Conservation (phyloP, 192 early-diverging fungal species). For the Spizellomyces sp. region DNA sequence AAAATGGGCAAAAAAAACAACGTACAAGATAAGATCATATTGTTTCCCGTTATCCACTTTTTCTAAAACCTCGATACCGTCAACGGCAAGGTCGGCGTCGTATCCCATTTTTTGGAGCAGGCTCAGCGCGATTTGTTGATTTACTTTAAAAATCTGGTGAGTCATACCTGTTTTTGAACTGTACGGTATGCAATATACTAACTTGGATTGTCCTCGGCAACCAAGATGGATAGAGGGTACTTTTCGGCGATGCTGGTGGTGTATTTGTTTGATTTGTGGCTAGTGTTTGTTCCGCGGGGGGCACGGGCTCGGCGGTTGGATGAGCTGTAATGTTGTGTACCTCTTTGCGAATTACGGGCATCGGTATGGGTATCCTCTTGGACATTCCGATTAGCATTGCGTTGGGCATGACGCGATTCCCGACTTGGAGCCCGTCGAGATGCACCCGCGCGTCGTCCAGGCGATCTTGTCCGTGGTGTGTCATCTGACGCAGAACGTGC, state of each 20-base stretch:
- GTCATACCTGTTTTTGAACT: too few relatives aligned
- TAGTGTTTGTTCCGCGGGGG: background rate
- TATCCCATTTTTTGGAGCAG: slow-evolving; percentile 30
- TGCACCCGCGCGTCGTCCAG: too few relatives aligned
- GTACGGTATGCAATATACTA: background rate
- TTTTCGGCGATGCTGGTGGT: background rate
- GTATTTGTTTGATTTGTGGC: background rate
- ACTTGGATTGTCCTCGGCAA: slow-evolving; percentile 30
- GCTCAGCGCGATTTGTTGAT: slow-evolving; percentile 32
- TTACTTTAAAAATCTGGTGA: background rate
- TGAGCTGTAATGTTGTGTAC: too few relatives aligned
- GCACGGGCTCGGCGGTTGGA: background rate
- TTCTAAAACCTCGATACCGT: slow-evolving; percentile 25
- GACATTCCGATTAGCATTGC: too few relatives aligned
- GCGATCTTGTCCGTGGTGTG: background rate
- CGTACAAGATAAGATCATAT: slow-evolving; percentile 28
- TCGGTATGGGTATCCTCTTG: too few relatives aligned
- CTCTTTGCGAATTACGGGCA: too few relatives aligned
- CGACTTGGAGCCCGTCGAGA: too few relatives aligned
- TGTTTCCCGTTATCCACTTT: slow-evolving; percentile 4
- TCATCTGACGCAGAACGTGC: background rate
- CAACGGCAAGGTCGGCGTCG: slow-evolving; percentile 21
- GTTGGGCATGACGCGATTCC: too few relatives aligned
- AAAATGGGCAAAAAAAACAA: background rate
- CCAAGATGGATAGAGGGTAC: slow-evolving; percentile 26